Evolutionary conservation across 2,329 filamentous ascomycete genomes (phyloP).

Genomic region (Nigrograna mackinnonii): DNA sequence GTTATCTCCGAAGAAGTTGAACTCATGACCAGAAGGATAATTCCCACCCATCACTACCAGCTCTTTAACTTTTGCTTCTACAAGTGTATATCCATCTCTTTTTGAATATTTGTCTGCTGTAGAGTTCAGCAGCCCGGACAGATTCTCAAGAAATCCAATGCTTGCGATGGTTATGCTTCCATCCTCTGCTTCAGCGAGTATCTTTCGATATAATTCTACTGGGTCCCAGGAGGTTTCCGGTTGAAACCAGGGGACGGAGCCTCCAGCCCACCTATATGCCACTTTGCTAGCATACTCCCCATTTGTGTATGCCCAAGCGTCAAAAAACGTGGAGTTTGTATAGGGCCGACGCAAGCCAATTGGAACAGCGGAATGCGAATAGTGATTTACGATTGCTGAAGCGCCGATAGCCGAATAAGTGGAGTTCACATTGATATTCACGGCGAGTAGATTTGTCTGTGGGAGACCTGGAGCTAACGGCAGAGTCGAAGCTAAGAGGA

Average conservation of each 20-base stretch:
- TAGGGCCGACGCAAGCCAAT: conserved; percentile 47
- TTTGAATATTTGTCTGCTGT: conserved; percentile 44
- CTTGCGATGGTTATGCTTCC: conserved; percentile 50
- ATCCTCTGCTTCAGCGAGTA: conserved; percentile 44
- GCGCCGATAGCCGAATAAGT: conserved; percentile 45
- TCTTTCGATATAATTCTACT: conserved; percentile 50
- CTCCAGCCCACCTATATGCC: conserved; percentile 47
- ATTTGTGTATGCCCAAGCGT: conserved; percentile 40
- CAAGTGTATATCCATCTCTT: conserved; percentile 46
- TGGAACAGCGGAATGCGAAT: conserved; percentile 40
- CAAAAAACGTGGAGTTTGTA: conserved; percentile 50
- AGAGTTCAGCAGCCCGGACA: conserved; percentile 53
- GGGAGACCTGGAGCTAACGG: conserved; percentile 46
- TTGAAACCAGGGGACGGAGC: conserved; percentile 37
- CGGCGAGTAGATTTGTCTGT: conserved; percentile 42
- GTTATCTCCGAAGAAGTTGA: conserved; percentile 53
- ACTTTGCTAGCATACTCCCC: conserved; percentile 54
- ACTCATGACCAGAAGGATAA: conserved; percentile 53
- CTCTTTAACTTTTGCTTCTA: conserved; percentile 51
- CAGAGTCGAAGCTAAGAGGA: conserved; percentile 48
- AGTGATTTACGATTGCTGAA: conserved; percentile 45
- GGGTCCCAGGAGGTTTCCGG: conserved; percentile 47
- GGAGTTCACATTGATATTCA: conserved; percentile 49
- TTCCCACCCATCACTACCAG: conserved; percentile 58
- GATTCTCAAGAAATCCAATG: conserved; percentile 52